phyloP scores from a whole-genome alignment of 1,139 yeast genomes.

The Kazachstania sp. region DNA sequence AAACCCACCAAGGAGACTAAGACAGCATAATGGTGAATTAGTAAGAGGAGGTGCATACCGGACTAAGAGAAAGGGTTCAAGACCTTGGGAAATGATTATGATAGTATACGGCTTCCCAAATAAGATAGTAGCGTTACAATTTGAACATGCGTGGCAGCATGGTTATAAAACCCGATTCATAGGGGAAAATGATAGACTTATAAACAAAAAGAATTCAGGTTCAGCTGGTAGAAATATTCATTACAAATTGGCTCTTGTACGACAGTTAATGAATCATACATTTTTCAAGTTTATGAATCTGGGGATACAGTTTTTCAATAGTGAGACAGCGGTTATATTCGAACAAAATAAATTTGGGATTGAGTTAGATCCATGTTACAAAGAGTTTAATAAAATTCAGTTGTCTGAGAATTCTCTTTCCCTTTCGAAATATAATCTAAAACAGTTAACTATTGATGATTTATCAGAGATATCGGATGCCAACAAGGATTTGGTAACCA shows the following conservation, averaged over 20 bases:
- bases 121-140: constrained; percentile 60
- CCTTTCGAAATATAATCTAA: constrained; percentile 5
- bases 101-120: constrained; percentile 66
- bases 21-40: constrained; percentile 72
- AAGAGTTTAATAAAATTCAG: neutral
- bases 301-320: constrained; percentile 36
- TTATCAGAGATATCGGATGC: constrained; percentile 19
- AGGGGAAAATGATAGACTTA: constrained; percentile 27
- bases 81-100: constrained; percentile 69
- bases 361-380: constrained; percentile 1
- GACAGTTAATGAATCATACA: constrained; percentile 37
- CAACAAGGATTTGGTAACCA: constrained; percentile 19
- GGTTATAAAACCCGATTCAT: constrained; percentile 58
- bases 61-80: constrained; percentile 45
- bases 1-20: constrained; percentile 53
- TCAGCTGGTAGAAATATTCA: constrained; percentile 37
- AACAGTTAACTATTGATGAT: constrained; percentile 12
- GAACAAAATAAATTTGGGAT: constrained; percentile 17
- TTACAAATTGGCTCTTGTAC: constrained; percentile 44
- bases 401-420: constrained; percentile 10
- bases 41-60: constrained; percentile 59
- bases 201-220: constrained; percentile 24
- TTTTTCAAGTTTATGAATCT: constrained; percentile 40
- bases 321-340: constrained; percentile 29
- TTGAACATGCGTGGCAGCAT: constrained; percentile 75